Base-by-base conservation (phyloP, 169 alveolate genomes). In the Eimeria necatrix region DNA sequence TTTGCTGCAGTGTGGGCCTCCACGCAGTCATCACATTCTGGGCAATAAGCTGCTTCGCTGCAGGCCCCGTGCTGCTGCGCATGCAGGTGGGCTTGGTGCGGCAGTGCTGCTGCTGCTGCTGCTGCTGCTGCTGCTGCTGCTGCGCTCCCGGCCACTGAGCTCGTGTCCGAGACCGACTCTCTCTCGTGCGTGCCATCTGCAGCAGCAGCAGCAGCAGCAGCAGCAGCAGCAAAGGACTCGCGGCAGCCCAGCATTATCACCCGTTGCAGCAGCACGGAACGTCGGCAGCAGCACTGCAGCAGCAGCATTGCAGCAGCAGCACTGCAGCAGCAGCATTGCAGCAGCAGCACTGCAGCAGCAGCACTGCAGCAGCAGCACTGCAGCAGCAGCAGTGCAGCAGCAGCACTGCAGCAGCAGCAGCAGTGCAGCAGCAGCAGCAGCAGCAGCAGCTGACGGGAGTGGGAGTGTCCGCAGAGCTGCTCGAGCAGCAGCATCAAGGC, bases 11-110 rank as follows among this genome's bases (percentile, higher is more conserved):
- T 86, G 16, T 18, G 9, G n/a, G 93, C 93, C 32, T 86, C 93
- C 6, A 41, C 78, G 68, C 93, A 86, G 83, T 86, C 93, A 46
- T 86, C 93, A 64, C 93, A 86, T 20, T 64, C 93, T n/a, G 93
- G 93, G 68, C 93, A 86, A 51, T 86, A 86, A 18, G 48, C 70
- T 51, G 93, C 93, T 26, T 9, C 83, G 32, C 81, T 86, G 83
- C 93, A 86, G 61, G 32, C 22, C 14, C 24, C 53, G 83, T 86
- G 93, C 61, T 61, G 93, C 59, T 86, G 93, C 56, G 93, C 93
- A 24, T 86, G 93, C 16, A 56, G 93, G 18, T 86, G 93, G n/a
- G 93, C 68, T 10, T 80, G n/a, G 48, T 86, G 93, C 46, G 80
- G 93, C 41, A 86, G 93, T 4, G 83, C 48, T 12, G 81, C 46